Base-by-base conservation (phyloP, 768 basidiomycete genomes). In the Podaxis sp. region DNA sequence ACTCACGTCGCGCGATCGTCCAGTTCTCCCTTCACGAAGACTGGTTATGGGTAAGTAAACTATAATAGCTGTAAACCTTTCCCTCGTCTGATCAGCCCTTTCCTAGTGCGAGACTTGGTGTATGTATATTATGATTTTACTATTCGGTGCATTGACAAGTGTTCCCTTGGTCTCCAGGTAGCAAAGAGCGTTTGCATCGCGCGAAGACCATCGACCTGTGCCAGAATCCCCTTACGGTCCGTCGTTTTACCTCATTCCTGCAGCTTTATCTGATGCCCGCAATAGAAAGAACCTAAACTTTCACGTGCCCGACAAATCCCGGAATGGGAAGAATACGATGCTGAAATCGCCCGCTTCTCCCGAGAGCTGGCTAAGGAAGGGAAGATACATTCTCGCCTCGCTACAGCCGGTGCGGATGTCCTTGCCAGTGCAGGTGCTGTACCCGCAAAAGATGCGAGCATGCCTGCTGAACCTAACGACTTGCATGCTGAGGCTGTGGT, bases 81-180 rank as follows among this genome's bases (percentile, higher is more conserved):
- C 50, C 30, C 30, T 62, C n/a, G 3, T 37, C 8, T 48, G 20
- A 55, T 41, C 4, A 36, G 46, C 10, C 22, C 56, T 20, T 68
- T 66, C 67, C 59, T 55, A 94, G 93, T 99, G 96, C 72, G 96
- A 99, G 80, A 99, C 96, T 0, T 99, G 97, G 97, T 99, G 97
- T 87, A 85, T 64, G 87, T 79, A 41, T 30, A 8, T 7, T 50
- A 1, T 12, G 36, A 1, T 46, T 24, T 52, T 44, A 53, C 58
- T 7, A 11, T 36, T 40, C 7, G 20, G 44, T 28, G 33, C 28
- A 15, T 38, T 60, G 1, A 61, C 58, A 36, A 38, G 2, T 22
- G 28, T n/a, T 17, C 1, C 36, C 8, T 55, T 38, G 6, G 44
- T 61, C 30, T 62, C 63, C 66, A 91, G 89, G 89, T 69, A 92